Conservation (phyloP, 2,329 filamentous ascomycete species). For the Emmonsiellopsis sp. region DNA sequence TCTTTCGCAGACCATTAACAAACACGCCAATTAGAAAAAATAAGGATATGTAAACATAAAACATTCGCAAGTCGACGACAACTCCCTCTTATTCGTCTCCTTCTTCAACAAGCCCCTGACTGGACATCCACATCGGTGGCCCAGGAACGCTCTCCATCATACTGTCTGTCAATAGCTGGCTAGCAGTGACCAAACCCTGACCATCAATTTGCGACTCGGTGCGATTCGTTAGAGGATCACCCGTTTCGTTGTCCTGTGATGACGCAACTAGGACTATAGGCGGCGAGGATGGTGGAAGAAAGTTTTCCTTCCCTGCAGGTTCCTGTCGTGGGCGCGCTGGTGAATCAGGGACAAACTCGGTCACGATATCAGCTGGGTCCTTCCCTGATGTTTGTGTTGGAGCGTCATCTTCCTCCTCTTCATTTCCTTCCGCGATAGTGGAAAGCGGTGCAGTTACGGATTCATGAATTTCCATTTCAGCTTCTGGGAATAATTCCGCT, state of each 20-base stretch:
- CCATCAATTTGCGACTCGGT: background rate
- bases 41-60: too few relatives aligned
- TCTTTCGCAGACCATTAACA: too few relatives aligned
- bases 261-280: constrained; percentile 33
- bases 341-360: constrained; percentile 31
- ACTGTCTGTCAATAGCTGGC: constrained; percentile 32
- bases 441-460: constrained; percentile 1
- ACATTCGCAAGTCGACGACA: background rate
- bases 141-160: constrained; percentile 36
- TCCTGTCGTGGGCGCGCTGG: constrained; percentile 15
- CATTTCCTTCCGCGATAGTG: background rate
- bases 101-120: constrained; percentile 30
- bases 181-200: constrained; percentile 21
- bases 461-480: background rate
- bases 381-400: constrained; percentile 16
- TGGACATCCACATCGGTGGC: constrained; percentile 30
- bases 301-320: constrained; percentile 6
- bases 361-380: constrained; percentile 15
- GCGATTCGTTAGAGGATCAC: constrained; percentile 4
- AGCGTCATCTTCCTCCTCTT: background rate
- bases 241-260: constrained; percentile 23
- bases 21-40: too few relatives aligned
- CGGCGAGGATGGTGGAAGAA: constrained; percentile 15
- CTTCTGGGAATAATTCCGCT: constrained; percentile 29
- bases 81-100: background rate